Conservation (phyloP, 2,329 filamentous ascomycete genomes). For the Piedraia hortae region DNA sequence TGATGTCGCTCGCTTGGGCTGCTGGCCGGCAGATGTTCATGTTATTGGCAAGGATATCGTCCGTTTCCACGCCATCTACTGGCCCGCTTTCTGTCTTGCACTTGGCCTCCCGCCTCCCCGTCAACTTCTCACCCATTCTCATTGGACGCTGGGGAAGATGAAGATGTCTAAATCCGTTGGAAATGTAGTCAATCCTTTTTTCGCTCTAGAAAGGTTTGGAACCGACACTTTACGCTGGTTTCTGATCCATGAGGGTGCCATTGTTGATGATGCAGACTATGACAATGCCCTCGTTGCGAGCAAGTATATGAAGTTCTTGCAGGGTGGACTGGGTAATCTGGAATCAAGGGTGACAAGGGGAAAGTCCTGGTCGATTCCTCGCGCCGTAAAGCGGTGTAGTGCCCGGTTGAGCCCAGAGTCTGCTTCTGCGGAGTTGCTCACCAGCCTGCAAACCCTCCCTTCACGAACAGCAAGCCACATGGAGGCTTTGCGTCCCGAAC, state of each 20-base stretch:
- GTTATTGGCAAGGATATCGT: slow-evolving; percentile 92
- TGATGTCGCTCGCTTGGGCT: slow-evolving; percentile 24
- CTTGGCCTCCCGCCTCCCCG: slow-evolving; percentile 52
- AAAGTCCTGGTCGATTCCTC: slow-evolving; percentile 28
- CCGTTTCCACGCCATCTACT: slow-evolving; percentile 91
- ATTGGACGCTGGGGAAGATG: slow-evolving; percentile 74
- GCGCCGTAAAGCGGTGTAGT: slow-evolving; percentile 10
- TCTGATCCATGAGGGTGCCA: slow-evolving; percentile 51
- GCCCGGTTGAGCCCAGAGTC: slow-evolving; percentile 2
- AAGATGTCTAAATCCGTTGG: slow-evolving; percentile 96
- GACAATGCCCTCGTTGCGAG: slow-evolving; percentile 49
- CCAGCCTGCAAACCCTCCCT: slow-evolving; percentile 11
- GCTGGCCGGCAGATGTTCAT: slow-evolving; percentile 86
- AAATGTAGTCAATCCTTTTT: slow-evolving; percentile 85
- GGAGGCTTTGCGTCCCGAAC: slow-evolving; percentile 33
- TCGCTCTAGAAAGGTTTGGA: slow-evolving; percentile 69
- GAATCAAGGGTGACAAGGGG: slow-evolving; percentile 33
- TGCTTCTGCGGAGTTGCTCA: too few relatives aligned
- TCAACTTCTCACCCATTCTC: slow-evolving; percentile 63
- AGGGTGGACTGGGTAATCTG: slow-evolving; percentile 56
- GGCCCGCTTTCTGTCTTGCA: slow-evolving; percentile 87
- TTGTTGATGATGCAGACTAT: slow-evolving; percentile 58
- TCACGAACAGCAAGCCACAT: slow-evolving; percentile 26
- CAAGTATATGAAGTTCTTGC: slow-evolving; percentile 54
- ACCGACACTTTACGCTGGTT: slow-evolving; percentile 76